A percentile compares a stretch with the other conserved stretches of the same genome.
Evolutionary conservation across 352 stramenopile species (phyloP).

Genomic region (Phytophthora vignae): DNA sequence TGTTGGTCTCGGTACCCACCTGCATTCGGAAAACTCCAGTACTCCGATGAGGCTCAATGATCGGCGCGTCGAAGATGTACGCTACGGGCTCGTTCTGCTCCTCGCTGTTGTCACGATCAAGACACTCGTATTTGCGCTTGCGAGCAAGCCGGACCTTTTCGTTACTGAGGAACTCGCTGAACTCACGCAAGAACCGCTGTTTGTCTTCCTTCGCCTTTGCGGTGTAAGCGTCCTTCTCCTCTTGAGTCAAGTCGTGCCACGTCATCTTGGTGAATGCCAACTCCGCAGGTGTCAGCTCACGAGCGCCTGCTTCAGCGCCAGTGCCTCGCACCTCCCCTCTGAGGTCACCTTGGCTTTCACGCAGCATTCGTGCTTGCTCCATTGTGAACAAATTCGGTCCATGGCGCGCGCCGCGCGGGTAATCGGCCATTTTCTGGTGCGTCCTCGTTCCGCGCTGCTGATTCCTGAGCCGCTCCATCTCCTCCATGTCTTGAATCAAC

Average conservation of each 20-base stretch:
- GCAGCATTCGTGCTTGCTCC: slow-evolving; percentile 58
- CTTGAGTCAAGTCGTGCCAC: slow-evolving; percentile 58
- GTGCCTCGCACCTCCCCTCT: slow-evolving; percentile 15
- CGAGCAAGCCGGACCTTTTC: slow-evolving; percentile 53
- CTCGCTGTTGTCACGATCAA: slow-evolving; percentile 32
- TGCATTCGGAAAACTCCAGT: slow-evolving; percentile 71
- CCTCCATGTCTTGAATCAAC: slow-evolving; percentile 78
- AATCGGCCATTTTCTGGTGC: slow-evolving; percentile 60
- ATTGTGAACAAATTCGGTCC: slow-evolving; percentile 76
- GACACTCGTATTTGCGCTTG: slow-evolving; percentile 64
- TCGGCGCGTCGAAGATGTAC: slow-evolving; percentile 83
- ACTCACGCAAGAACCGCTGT: slow-evolving; percentile 58
- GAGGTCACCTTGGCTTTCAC: slow-evolving; percentile 26
- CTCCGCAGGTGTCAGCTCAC: slow-evolving; percentile 39
- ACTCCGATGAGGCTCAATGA: slow-evolving; percentile 63
- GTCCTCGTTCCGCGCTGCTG: slow-evolving; percentile 60
- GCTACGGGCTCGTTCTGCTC: slow-evolving; percentile 57
- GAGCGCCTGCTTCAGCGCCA: slow-evolving; percentile 8
- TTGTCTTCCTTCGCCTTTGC: slow-evolving; percentile 54
- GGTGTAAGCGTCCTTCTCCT: slow-evolving; percentile 59
- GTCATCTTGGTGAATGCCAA: slow-evolving; percentile 41
- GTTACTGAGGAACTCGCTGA: slow-evolving; percentile 58
- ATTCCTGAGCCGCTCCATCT: slow-evolving; percentile 59
- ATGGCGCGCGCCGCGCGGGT: slow-evolving; percentile 64
- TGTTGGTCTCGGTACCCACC: slow-evolving; percentile 52